These are phyloP conservation scores for Rhododendron ovatum DNA, from an alignment of 148 eudicot species.

Conservation along the genomic window DNA sequence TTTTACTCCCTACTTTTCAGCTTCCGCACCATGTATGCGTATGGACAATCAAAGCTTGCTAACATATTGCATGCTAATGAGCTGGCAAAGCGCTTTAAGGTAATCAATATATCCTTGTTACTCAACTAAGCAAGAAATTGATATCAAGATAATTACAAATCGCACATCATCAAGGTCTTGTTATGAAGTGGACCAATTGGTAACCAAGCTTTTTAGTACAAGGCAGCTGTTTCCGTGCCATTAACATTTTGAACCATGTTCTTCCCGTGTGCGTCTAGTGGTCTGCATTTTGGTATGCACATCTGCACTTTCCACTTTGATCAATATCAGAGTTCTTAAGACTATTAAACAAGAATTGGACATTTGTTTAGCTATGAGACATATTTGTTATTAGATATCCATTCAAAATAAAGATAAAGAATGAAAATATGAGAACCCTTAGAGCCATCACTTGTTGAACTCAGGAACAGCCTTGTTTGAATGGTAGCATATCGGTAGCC, in stretches of 20 bases:
- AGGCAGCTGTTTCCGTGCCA: background rate
- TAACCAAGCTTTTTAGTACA: background rate
- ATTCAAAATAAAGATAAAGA: background rate
- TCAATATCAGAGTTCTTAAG: no score
- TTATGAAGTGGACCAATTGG: background rate
- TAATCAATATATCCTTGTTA: constrained; percentile 15
- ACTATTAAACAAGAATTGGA: no score
- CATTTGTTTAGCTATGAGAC: background rate
- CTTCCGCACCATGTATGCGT: constrained; percentile 49
- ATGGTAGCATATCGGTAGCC: background rate
- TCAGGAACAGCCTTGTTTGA: background rate
- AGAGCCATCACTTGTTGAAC: background rate
- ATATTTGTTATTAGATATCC: background rate
- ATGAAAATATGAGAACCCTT: background rate
- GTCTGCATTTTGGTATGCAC: no score
- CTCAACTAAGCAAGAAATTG: background rate
- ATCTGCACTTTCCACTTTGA: no score
- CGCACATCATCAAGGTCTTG: background rate
- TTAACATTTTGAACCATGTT: background rate
- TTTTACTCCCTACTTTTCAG: constrained; percentile 35
- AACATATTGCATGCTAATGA: constrained; percentile 78
- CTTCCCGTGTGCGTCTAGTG: no score
- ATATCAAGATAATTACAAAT: background rate
- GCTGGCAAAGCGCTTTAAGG: constrained; percentile 69
- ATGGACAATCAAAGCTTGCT: constrained; percentile 89